Percentiles rank a stretch among this genome's conserved stretches.
Conservation (phyloP, 495 filamentous ascomycete species). For the Jackrogersella minutella region DNA sequence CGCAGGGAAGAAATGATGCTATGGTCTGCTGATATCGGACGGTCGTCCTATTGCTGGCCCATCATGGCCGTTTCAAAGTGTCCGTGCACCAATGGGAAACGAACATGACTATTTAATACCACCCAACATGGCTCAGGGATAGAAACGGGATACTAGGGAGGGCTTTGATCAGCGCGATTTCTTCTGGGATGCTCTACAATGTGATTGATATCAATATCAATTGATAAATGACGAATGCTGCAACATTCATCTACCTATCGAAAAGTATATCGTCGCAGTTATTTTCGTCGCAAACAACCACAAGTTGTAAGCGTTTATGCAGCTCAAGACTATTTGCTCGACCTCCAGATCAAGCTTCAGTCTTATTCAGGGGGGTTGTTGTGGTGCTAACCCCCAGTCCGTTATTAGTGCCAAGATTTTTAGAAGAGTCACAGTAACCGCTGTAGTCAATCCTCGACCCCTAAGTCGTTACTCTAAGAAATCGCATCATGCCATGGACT, state of each 20-base stretch:
- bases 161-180: slow-evolving; percentile 1
- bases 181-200: neutral
- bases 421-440: slow-evolving; percentile 17
- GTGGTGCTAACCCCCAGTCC: neutral
- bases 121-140: neutral
- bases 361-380: neutral
- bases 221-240: neutral
- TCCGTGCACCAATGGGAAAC: slow-evolving; percentile 21
- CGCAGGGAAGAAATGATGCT: slow-evolving; percentile 12
- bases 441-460: slow-evolving; percentile 1
- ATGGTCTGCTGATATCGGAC: slow-evolving; percentile 36
- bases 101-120: slow-evolving; percentile 9
- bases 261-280: neutral
- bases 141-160: neutral
- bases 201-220: neutral
- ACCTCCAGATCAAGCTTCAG: neutral
- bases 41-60: slow-evolving; percentile 13
- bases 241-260: neutral
- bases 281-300: neutral
- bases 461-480: neutral
- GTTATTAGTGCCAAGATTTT: slow-evolving; percentile 16
- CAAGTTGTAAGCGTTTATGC: neutral
- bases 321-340: too few species aligned
- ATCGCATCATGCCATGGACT: neutral
- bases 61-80: slow-evolving; percentile 26